These are phyloP conservation scores for Podospora australis DNA, from an alignment of 495 filamentous ascomycete species.

Conservation along the genomic window DNA sequence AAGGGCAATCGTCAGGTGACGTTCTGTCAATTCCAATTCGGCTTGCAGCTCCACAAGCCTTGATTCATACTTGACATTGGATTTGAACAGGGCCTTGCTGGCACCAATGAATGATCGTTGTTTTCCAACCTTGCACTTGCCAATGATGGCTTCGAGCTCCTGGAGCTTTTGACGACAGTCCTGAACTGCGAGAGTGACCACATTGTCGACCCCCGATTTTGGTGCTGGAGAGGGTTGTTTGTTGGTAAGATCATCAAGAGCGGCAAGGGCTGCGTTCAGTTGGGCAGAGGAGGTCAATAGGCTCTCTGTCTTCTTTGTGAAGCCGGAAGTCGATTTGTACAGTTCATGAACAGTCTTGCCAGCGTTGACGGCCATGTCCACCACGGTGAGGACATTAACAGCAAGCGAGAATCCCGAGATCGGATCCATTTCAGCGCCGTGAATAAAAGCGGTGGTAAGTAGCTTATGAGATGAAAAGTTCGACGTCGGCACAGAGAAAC, in stretches of 20 bases:
- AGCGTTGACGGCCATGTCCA: neutral
- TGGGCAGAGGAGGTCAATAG: neutral
- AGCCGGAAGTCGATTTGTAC: slow-evolving; percentile 6
- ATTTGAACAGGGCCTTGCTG: neutral
- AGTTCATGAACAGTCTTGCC: neutral
- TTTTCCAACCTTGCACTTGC: neutral
- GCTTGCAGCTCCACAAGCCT: neutral
- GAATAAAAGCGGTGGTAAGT: no score
- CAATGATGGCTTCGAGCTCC: neutral
- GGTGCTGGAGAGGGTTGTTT: no score
- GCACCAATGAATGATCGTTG: neutral
- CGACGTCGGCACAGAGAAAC: no score
- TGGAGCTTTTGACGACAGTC: neutral
- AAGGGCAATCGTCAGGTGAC: neutral
- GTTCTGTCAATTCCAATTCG: neutral
- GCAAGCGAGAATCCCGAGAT: neutral
- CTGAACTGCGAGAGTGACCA: neutral
- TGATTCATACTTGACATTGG: neutral
- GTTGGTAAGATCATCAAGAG: neutral
- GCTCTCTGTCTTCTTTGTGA: neutral
- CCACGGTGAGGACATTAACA: slow-evolving; percentile 1
- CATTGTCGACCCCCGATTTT: neutral
- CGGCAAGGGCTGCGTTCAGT: neutral
- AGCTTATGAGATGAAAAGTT: no score
- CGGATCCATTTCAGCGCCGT: slow-evolving; percentile 6